phyloP scores from a whole-genome alignment of 805 yeast species.

The Ogataea trehalophila region DNA sequence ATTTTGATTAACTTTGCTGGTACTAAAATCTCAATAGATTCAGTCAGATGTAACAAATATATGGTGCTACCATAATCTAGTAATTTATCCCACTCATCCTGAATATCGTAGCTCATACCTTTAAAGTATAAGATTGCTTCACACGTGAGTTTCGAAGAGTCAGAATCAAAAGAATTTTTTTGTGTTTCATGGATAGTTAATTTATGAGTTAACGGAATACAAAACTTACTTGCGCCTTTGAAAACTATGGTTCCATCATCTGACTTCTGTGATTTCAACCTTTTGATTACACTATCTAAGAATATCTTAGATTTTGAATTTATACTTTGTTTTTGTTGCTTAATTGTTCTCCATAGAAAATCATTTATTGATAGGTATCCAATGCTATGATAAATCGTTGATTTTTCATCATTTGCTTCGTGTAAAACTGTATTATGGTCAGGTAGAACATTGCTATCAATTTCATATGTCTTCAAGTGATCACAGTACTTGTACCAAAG shows the following conservation, averaged over 20 bases:
- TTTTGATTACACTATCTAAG: neutral
- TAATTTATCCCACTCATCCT: slow-evolving; percentile 7
- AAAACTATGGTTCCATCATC: neutral
- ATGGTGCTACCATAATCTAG: slow-evolving; percentile 2
- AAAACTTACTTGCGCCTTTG: slow-evolving; percentile 11
- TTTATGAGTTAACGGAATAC: slow-evolving; percentile 1
- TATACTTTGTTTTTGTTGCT: neutral
- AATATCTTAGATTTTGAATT: neutral
- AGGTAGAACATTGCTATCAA: neutral
- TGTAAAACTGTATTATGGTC: neutral
- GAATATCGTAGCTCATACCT: slow-evolving; percentile 2
- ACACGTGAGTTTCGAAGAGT: neutral
- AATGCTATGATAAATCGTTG: neutral
- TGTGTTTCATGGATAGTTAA: slow-evolving; percentile 1
- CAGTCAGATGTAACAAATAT: neutral
- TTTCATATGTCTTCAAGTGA: neutral
- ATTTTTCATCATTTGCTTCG: neutral
- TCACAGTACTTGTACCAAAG: slow-evolving; percentile 13
- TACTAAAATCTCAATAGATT: neutral
- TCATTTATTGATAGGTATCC: slow-evolving; percentile 9
- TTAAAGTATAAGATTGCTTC: slow-evolving; percentile 8
- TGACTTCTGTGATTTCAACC: slow-evolving; percentile 1
- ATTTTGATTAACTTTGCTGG: slow-evolving; percentile 2
- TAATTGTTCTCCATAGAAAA: slow-evolving; percentile 1
- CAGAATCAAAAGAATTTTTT: neutral